Evolutionary conservation across 208 protist species (phyloP), one percentile per base, ranked within the genome.

Genomic region (Kentomonas sorsogonicus): DNA sequence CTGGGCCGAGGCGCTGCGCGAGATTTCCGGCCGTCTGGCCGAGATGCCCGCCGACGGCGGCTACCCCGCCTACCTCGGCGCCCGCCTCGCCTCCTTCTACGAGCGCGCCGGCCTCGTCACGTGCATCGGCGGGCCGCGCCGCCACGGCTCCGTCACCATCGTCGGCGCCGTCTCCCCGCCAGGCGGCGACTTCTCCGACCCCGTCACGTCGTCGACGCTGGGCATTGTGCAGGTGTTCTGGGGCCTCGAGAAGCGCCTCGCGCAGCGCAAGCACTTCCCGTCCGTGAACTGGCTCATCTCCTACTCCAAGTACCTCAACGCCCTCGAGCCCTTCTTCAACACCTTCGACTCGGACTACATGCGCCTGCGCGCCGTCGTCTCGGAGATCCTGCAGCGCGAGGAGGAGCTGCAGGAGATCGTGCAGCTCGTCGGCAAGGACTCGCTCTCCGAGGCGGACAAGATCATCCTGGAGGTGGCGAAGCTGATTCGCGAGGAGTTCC

Each of bases 221-320:
- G 90, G 89, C 75, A 99, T 99, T 69, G 98, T 99, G 39, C 98
- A 99, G 86, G 98, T 99, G 26, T 99, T 99, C 87, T 99, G 98
- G 98, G 98, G 98, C 71, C 86, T 99, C 5, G 97, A 99, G 86
- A 99, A 99, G 92, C 99, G 98, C 61, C 90, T 99, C 5, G 99
- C 99, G 2, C 98, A 99, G 90, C 83, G 99, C 51, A 99, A 99
- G 89, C 99, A 99, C 89, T 99, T 99, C 91, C 99, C 99, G 30
- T 99, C 98, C 7, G 96, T 99, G 30, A 99, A 99, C 85, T 99
- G 99, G 99, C 82, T 98, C 27, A 93, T 99, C 62, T 99, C 95
- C 4, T 99, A 99, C 85, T 99, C 97, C 31, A 99, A 99, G 74
- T 99, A 99, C 77, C 75, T 93, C 26, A 93, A 98, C 55, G 81